Base-by-base conservation (phyloP, 495 filamentous ascomycete genomes). In the Cudoniella acicularis region DNA sequence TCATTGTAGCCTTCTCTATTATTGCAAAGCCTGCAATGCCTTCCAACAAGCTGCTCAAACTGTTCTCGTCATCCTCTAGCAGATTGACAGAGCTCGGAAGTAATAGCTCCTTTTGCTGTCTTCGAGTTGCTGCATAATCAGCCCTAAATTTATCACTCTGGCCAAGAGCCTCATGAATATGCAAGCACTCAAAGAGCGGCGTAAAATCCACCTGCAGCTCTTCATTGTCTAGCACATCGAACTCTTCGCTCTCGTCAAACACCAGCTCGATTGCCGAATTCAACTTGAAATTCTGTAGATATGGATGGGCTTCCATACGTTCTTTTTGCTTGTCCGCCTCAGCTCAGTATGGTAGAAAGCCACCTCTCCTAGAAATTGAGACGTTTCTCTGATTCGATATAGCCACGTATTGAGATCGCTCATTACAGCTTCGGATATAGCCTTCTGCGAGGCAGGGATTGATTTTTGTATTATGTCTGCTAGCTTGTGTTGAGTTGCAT, bases 261-360 rank as follows among this genome's bases (percentile, higher is more conserved):
- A 98, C 92, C 22, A 97, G 75, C 71, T 98, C 94, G 63, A 98
- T 94, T 16, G 95, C 88, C 25, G 94, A 96, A 72, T 98, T 99
- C 16, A 99, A 77, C 68, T 89, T 95, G 75, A 96, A 96, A 59
- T 86, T 84, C 43, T 79, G 78, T 21, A 97, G 72, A 66, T 87
- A 88, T 10, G 83, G 77, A 52, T 88, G 81, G 20, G 79, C 79
- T 57, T 92, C 85, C 26, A 85, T 80, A 18, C 94, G 81, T 58
- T 92, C 85, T 67, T 92, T 89, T 64, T 96, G 91, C 94, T 80
- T 40, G 80, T 81, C 57, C 92, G 84, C n/a, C 94, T 83, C 64
- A 95, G 79, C 61, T 96, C 87, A 0, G 94, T 98, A 66, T 96
- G 90, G 66, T 92, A 96, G 68, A 99, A 92, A 21, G 94, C 92